Conservation (phyloP, 2,329 filamentous ascomycete genomes). For the Fusarium torreyae region DNA sequence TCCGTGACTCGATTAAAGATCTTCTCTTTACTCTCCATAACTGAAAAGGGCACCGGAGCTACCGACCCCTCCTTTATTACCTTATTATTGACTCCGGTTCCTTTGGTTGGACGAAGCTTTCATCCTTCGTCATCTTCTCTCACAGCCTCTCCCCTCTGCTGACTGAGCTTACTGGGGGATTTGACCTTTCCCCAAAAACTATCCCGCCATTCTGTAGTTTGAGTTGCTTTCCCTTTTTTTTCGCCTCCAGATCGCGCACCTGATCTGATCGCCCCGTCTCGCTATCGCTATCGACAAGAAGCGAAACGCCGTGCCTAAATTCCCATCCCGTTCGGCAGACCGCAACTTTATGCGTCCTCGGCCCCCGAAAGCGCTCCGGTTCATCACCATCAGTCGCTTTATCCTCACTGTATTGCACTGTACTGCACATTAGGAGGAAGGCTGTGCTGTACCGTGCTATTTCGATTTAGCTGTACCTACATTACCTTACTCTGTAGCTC, state of each 20-base stretch:
- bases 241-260: conserved; percentile 11
- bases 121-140: conserved; percentile 25
- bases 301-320: neutral
- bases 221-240: neutral
- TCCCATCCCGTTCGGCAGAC: conserved; percentile 1
- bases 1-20: neutral
- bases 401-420: conserved; percentile 10
- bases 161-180: conserved; percentile 29
- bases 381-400: neutral
- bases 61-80: conserved; percentile 26
- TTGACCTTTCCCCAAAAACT: conserved; percentile 5
- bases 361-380: conserved; percentile 3
- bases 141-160: conserved; percentile 25
- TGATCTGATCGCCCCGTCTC: conserved; percentile 9
- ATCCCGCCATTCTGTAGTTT: conserved; percentile 17
- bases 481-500: conserved; percentile 17
- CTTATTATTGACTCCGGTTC: conserved; percentile 3
- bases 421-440: conserved; percentile 14
- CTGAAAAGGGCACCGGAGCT: conserved; percentile 30
- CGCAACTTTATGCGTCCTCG: conserved; percentile 13
- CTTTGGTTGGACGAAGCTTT: conserved; percentile 19
- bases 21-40: conserved; percentile 28
- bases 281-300: conserved; percentile 2
- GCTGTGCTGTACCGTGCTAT: conserved; percentile 18
- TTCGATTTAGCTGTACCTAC: neutral